Conservation (phyloP, 164 flowering plant genomes). For the Dillenia suffruticosa region DNA sequence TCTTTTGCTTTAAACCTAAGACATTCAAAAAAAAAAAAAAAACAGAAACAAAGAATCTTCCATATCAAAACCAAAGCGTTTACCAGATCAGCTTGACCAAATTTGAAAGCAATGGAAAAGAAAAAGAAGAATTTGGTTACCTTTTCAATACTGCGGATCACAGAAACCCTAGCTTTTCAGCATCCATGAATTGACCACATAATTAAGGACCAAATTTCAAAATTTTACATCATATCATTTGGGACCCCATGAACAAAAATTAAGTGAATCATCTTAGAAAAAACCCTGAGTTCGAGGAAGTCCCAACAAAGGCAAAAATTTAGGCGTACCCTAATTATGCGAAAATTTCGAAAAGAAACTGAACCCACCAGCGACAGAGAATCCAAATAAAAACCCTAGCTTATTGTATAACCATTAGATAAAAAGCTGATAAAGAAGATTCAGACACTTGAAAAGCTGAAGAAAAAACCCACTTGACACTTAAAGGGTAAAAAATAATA, state of each 20-base stretch:
- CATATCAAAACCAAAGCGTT: constrained; percentile 12
- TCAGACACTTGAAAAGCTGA: too few species aligned
- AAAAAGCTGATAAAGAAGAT: too few species aligned
- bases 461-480: too few species aligned
- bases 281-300: neutral
- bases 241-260: neutral
- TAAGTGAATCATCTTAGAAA: neutral
- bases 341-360: neutral
- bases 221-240: constrained; percentile 5
- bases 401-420: too few species aligned
- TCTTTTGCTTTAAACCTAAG: constrained; percentile 22
- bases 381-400: neutral
- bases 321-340: neutral
- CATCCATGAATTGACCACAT: constrained; percentile 16
- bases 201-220: constrained; percentile 16
- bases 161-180: constrained; percentile 27
- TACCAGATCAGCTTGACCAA: constrained; percentile 9
- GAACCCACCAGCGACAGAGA: neutral
- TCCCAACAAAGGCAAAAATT: neutral
- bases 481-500: too few species aligned
- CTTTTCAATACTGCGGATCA: constrained; percentile 14
- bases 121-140: constrained; percentile 11
- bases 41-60: constrained; percentile 15
- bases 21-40: constrained; percentile 24
- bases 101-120: constrained; percentile 18